These are phyloP conservation scores for Baudoinia panamericana DNA, from an alignment of 495 filamentous ascomycete species.

Conservation along the genomic window DNA sequence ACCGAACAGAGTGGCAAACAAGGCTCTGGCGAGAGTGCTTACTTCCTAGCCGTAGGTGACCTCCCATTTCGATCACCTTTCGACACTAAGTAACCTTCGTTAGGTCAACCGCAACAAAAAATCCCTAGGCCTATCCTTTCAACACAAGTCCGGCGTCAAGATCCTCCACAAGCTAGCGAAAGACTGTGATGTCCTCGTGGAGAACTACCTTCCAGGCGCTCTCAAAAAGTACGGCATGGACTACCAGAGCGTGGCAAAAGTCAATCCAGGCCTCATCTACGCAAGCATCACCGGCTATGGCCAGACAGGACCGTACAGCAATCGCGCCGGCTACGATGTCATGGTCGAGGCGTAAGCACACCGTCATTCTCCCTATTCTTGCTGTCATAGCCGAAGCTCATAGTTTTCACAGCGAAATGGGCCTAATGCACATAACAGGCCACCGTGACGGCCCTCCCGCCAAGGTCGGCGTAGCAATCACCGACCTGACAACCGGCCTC, in stretches of 20 bases:
- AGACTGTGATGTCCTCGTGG: slow-evolving; percentile 82
- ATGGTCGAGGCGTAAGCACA: slow-evolving; percentile 73
- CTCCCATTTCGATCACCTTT: slow-evolving; percentile 2
- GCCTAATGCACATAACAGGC: slow-evolving; percentile 96
- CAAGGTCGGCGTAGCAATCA: slow-evolving; percentile 94
- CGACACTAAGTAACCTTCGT: not conserved
- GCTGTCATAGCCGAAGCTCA: not conserved
- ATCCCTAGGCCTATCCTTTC: slow-evolving; percentile 82
- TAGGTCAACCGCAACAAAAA: slow-evolving; percentile 96
- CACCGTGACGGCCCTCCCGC: slow-evolving; percentile 77
- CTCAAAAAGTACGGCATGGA: slow-evolving; percentile 88
- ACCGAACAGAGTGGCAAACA: slow-evolving; percentile 35
- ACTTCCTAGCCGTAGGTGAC: slow-evolving; percentile 64
- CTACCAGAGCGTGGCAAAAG: slow-evolving; percentile 58
- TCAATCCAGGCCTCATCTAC: slow-evolving; percentile 70
- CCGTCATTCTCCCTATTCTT: not conserved
- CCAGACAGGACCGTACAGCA: slow-evolving; percentile 83
- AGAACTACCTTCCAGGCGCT: slow-evolving; percentile 87
- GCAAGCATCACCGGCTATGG: slow-evolving; percentile 67
- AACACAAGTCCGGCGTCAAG: slow-evolving; percentile 64
- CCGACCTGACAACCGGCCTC: slow-evolving; percentile 88
- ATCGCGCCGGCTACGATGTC: slow-evolving; percentile 89
- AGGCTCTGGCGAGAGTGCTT: slow-evolving; percentile 84
- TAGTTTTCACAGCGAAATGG: slow-evolving; percentile 77
- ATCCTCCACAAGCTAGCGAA: slow-evolving; percentile 75